Conservation (phyloP, 2,329 filamentous ascomycete genomes). For the Colletotrichum salicis region DNA sequence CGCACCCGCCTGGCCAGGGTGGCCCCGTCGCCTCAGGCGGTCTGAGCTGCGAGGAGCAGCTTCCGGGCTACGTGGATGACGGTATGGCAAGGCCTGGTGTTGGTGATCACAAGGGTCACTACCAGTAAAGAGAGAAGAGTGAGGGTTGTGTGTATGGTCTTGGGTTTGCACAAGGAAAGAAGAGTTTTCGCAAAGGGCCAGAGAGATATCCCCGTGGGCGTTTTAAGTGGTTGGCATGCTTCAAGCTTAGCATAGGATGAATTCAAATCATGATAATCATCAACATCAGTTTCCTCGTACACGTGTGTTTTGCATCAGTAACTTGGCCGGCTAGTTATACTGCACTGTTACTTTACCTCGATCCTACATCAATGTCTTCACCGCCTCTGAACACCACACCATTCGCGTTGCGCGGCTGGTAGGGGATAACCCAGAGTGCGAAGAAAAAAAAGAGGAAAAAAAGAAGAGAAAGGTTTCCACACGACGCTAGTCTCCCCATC, state of each 20-base stretch:
- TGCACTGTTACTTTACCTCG: background rate
- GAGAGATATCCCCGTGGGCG: conserved; percentile 20
- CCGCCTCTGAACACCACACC: too few relatives aligned
- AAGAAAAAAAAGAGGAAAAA: background rate
- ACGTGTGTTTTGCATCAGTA: background rate
- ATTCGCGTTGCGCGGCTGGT: too few relatives aligned
- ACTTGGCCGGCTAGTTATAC: background rate
- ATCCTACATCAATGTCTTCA: too few relatives aligned
- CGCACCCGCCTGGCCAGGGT: conserved; percentile 15
- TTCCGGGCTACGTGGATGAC: conserved; percentile 36
- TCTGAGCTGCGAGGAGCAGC: conserved; percentile 23
- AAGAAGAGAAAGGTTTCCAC: background rate
- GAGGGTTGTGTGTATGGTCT: background rate
- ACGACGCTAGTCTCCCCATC: background rate
- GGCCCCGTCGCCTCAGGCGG: conserved; percentile 24
- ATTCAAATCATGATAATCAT: background rate
- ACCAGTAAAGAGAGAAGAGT: conserved; percentile 23
- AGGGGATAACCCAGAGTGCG: too few relatives aligned
- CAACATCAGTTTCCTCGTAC: background rate
- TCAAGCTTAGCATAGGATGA: background rate
- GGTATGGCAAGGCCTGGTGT: conserved; percentile 32
- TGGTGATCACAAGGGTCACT: conserved; percentile 33
- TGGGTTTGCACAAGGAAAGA: background rate
- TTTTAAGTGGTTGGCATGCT: background rate
- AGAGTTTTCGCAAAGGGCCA: background rate